Conservation (phyloP, 2,329 filamentous ascomycete genomes). For the Pochonia chlamydosporia region DNA sequence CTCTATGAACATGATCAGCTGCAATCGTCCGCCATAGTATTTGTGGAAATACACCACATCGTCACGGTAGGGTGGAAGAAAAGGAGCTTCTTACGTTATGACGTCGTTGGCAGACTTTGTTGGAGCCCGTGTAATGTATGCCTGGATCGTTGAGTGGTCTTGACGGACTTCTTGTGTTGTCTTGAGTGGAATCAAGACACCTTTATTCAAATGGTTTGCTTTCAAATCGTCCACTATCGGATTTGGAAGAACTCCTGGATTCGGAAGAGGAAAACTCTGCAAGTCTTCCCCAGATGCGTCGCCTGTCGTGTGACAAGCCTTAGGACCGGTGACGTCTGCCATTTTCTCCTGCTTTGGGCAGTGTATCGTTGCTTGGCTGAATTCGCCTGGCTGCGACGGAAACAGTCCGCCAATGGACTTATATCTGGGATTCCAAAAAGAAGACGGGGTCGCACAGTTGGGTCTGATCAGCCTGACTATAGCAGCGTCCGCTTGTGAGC, state of each 20-base stretch:
- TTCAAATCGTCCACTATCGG: slow-evolving; percentile 31
- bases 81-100: slow-evolving; percentile 61
- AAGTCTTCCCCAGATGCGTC: not conserved
- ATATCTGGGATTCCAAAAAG: not conserved
- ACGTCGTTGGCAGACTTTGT: slow-evolving; percentile 66
- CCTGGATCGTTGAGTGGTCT: slow-evolving; percentile 52
- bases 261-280: not conserved
- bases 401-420: not conserved
- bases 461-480: no score
- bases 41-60: slow-evolving; percentile 1
- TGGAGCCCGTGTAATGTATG: slow-evolving; percentile 67
- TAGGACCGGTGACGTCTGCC: slow-evolving; percentile 1
- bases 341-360: not conserved
- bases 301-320: not conserved
- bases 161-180: slow-evolving; percentile 58
- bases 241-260: slow-evolving; percentile 23
- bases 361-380: not conserved
- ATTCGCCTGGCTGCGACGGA: not conserved
- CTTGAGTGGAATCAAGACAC: slow-evolving; percentile 56
- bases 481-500: no score
- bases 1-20: slow-evolving; percentile 31
- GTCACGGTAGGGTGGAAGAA: slow-evolving; percentile 25
- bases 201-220: slow-evolving; percentile 30
- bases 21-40: not conserved
- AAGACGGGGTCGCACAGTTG: no score